These are phyloP conservation scores for Sarocladiaceae sp. DNA, from an alignment of 2,329 filamentous ascomycete genomes.

Conservation along the genomic window DNA sequence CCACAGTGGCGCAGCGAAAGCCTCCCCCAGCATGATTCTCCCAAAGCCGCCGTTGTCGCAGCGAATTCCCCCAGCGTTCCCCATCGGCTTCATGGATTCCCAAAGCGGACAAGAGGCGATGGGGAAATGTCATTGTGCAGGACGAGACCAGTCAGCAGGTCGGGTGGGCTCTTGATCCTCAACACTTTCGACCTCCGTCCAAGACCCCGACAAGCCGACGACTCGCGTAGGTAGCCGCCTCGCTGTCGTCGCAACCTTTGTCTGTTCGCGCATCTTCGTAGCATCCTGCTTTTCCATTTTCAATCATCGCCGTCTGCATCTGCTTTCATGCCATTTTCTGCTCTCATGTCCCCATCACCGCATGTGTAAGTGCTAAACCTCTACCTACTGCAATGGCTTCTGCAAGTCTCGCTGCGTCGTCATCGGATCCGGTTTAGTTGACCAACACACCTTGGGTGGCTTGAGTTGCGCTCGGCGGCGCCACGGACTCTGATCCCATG, in stretches of 20 bases:
- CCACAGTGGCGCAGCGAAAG: too few species aligned
- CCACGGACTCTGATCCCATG: conserved; percentile 5
- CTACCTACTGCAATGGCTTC: background rate
- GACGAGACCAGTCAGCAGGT: background rate
- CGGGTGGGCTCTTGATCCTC: conserved; percentile 5
- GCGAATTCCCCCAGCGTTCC: too few species aligned
- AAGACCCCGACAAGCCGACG: background rate
- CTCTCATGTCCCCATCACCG: conserved; percentile 5
- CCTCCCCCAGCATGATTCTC: too few species aligned
- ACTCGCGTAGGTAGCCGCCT: background rate
- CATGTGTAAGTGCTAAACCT: conserved; percentile 10
- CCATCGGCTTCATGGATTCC: background rate
- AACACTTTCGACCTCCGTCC: conserved; percentile 7
- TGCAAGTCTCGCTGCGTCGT: conserved; percentile 5
- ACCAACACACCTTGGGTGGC: background rate
- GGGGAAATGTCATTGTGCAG: too few species aligned
- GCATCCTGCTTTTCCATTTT: background rate
- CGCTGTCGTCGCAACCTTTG: background rate
- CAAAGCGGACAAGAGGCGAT: background rate
- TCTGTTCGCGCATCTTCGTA: background rate
- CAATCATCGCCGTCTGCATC: background rate
- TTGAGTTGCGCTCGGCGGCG: conserved; percentile 4
- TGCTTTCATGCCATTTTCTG: background rate
- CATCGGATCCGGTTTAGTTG: conserved; percentile 11
- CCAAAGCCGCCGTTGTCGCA: too few species aligned